Evolutionary conservation across 345 rosid species (phyloP).

Genomic region (Salix exigua): DNA sequence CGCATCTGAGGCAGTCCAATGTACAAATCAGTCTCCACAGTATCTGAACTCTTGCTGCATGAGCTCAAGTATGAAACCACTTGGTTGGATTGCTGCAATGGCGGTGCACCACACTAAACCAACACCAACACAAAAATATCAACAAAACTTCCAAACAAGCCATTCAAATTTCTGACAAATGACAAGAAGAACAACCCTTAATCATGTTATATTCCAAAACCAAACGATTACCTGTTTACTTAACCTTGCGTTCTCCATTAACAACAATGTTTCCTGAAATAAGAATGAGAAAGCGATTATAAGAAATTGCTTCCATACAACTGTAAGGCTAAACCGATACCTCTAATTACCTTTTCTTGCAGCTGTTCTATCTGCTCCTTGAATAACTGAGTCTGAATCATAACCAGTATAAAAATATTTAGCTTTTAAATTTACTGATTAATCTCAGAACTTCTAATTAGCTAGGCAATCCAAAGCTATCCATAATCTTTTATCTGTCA

Average conservation of each 20-base stretch:
- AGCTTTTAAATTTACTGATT: not conserved
- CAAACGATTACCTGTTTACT: conserved; percentile 33
- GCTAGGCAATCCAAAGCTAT: no score
- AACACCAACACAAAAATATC: not conserved
- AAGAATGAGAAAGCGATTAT: not conserved
- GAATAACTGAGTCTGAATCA: conserved; percentile 38
- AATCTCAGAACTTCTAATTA: not conserved
- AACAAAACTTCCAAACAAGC: not conserved
- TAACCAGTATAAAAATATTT: not conserved
- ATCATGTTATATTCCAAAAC: no score
- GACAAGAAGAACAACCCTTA: no score
- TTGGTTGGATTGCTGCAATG: conserved; percentile 20
- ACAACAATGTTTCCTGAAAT: conserved; percentile 46
- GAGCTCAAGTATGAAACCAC: conserved; percentile 9
- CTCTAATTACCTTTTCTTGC: conserved; percentile 37
- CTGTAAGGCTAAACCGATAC: not conserved
- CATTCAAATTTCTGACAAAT: no score
- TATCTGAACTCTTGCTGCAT: conserved; percentile 30
- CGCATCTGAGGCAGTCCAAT: conserved; percentile 44
- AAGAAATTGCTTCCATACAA: no score
- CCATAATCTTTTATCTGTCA: not conserved
- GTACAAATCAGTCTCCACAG: conserved; percentile 42
- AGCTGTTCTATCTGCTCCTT: conserved; percentile 42
- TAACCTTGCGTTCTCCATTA: conserved; percentile 43
- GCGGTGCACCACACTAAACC: conserved; percentile 9